Percentiles rank a stretch among this genome's conserved stretches.
Evolutionary conservation across 768 basidiomycete species (phyloP).

Genomic region (Suillus lakei): DNA sequence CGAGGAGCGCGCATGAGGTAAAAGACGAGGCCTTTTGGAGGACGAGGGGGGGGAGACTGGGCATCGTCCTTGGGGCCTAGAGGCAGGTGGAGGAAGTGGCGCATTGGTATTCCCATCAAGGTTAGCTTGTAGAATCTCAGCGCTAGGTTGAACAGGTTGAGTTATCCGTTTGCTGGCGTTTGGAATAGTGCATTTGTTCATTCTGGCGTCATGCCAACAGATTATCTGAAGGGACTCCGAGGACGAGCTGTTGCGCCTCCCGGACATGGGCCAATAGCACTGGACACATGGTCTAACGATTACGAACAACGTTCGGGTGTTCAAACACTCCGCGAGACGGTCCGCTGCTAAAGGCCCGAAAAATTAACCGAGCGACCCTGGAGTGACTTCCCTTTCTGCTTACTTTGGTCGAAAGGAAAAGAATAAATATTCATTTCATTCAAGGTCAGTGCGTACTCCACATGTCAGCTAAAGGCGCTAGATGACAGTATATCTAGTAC

Average conservation of each 20-base stretch:
- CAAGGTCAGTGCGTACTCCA: neutral
- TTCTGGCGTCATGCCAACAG: neutral
- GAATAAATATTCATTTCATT: neutral
- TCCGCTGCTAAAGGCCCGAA: no score
- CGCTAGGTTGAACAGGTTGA: neutral
- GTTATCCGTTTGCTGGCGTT: neutral
- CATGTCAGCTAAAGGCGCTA: neutral
- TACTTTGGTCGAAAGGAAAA: neutral
- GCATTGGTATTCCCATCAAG: neutral
- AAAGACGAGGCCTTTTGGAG: no score
- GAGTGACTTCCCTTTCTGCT: neutral
- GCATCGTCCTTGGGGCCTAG: no score
- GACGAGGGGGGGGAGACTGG: no score
- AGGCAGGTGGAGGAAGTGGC: no score
- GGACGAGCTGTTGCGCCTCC: neutral
- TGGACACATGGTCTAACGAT: neutral
- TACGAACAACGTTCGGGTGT: neutral
- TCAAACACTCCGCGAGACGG: neutral
- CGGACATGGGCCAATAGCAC: neutral
- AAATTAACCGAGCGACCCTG: neutral
- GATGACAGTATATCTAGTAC: neutral
- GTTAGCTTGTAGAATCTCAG: neutral
- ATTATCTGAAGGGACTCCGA: neutral
- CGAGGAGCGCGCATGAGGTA: neutral
- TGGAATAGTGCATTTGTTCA: neutral